Evolutionary conservation across 176 grass and related monocot genomes (phyloP), one percentile per base, ranked within the genome.

Genomic region (Carex pumila): DNA sequence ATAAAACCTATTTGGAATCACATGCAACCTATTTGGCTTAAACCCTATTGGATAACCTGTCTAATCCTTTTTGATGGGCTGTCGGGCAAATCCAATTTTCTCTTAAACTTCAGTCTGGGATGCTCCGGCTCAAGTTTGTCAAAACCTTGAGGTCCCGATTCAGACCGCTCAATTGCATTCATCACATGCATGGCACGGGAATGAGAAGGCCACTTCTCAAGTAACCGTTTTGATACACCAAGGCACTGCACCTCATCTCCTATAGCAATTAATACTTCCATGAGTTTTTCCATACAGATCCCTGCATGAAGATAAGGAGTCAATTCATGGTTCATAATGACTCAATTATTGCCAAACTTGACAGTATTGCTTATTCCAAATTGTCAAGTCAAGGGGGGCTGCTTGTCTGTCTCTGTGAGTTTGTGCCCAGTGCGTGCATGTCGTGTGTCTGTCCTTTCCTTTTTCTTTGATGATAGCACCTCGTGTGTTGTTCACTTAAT

Each of bases 241-340:
- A 94, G 89, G 59, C 95, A 98, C 53, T 90, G 76, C 18, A 93
- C 89, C 89, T 98, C 95, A 65, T 98, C 95, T 85, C 91, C 80
- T 54, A 94, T 98, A n/a, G 91, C 88, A 84, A 98, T 93, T 72
- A 98, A 91, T 60, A 98, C 91, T 84, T 98, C 95, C 82, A 98
- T 71, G 25, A 98, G 86, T 88, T 98, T 98, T 86, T 94, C 92
- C 95, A 98, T 94, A 72, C 95, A 98, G 79, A 94, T 98, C 92
- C 95, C 95, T 94, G 17, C 29, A 85, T 65, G 50, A 54, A 54
- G 45, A 54, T 37, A 25, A 65, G 71, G 80, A 25, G 22, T 53
- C 29, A 75, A 39, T 6, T 15, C 18, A 66, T 67, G 17, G 32
- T 52, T 30, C 45, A 76, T 30, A 55, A 76, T 55, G 71, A 70